Conservation (phyloP, 2,329 filamentous ascomycete genomes). For the Talaromyces verruculosus region DNA sequence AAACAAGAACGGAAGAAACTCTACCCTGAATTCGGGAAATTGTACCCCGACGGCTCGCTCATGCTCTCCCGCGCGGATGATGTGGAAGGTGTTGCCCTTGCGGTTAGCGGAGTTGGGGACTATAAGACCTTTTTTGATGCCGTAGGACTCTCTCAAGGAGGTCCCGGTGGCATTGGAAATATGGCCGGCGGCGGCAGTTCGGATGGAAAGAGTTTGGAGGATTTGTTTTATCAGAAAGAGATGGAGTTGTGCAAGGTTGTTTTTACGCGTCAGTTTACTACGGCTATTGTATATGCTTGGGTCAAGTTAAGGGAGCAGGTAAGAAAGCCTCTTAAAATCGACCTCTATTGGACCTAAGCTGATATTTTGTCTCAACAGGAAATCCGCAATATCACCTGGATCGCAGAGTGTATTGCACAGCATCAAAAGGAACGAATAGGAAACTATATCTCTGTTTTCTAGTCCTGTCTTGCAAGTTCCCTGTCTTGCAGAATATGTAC, state of each 20-base stretch:
- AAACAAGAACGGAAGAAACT: constrained; percentile 95
- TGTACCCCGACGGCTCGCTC: constrained; percentile 90
- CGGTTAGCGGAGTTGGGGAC: constrained; percentile 87
- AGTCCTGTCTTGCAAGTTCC: constrained; percentile 23
- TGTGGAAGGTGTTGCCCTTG: constrained; percentile 86
- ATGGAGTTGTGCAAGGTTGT: constrained; percentile 97
- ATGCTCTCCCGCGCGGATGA: constrained; percentile 96
- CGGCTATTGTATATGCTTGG: constrained; percentile 94
- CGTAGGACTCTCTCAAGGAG: constrained; percentile 73
- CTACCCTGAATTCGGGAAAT: constrained; percentile 85
- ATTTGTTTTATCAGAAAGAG: constrained; percentile 98
- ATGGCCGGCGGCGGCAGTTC: constrained; percentile 76
- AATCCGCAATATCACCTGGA: constrained; percentile 99
- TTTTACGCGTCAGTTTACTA: constrained; percentile 95
- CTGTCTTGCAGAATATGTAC: constrained; percentile 9
- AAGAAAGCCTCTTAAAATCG: constrained; percentile 36
- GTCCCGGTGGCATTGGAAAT: constrained; percentile 74
- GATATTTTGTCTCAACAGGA: constrained; percentile 59
- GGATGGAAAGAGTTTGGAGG: constrained; percentile 88
- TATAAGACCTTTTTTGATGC: constrained; percentile 97
- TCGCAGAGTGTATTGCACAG: constrained; percentile 98
- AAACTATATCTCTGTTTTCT: constrained; percentile 99
- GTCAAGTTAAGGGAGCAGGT: constrained; percentile 97
- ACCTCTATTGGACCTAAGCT: constrained; percentile 23
- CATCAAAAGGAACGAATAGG: constrained; percentile 99